phyloP scores from a whole-genome alignment of 257 asterid species.

The Nicotiana tabacum region DNA sequence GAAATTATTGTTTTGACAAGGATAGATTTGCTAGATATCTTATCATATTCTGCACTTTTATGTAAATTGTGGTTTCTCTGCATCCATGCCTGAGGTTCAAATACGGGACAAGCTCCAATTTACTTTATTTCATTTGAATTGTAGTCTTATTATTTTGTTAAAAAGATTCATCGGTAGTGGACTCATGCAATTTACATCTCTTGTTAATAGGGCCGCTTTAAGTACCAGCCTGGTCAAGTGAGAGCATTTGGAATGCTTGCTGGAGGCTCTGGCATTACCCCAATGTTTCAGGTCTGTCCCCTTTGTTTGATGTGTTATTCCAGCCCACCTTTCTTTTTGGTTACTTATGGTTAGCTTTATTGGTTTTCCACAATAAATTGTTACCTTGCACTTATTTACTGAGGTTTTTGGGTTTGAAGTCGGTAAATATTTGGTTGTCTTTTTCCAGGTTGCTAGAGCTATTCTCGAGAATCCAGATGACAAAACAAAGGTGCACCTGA shows the following conservation, averaged over 20 bases:
- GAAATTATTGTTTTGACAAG: neutral
- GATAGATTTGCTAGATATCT: neutral
- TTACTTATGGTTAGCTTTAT: neutral
- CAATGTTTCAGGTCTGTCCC: conserved; percentile 44
- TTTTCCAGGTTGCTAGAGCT: conserved; percentile 78
- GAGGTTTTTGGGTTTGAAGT: neutral
- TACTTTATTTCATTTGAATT: neutral
- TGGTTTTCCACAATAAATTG: neutral
- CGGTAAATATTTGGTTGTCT: neutral
- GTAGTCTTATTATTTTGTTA: neutral
- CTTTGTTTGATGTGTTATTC: too few species aligned
- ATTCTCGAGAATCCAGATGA: conserved; percentile 79
- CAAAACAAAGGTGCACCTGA: conserved; percentile 67
- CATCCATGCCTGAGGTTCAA: neutral
- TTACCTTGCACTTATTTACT: neutral
- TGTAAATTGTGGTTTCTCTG: neutral
- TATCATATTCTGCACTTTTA: neutral
- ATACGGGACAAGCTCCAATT: neutral
- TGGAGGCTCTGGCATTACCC: conserved; percentile 53
- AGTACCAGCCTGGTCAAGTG: conserved; percentile 41
- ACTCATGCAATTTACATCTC: neutral
- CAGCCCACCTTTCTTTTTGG: neutral
- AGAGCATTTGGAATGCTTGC: conserved; percentile 54
- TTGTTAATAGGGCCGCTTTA: conserved; percentile 38
- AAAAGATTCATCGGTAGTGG: neutral